These are phyloP conservation scores for Chimonanthus salicifolius DNA, from an alignment of 164 flowering plant genomes.

Conservation along the genomic window DNA sequence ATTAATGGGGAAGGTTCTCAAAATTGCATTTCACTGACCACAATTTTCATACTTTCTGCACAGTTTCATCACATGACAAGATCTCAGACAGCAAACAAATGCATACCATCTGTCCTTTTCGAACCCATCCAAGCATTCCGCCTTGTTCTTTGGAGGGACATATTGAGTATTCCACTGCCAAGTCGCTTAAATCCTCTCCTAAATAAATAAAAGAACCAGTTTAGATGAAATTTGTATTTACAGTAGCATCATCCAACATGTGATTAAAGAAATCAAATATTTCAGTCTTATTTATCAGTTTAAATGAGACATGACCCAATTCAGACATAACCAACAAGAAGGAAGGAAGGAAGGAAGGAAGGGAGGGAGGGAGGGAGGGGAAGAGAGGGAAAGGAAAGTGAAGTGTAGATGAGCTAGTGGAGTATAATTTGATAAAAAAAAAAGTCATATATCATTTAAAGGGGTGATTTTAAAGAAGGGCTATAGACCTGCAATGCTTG, in stretches of 20 bases:
- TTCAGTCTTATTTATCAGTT: neutral
- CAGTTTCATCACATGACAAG: neutral
- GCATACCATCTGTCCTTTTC: conserved; percentile 89
- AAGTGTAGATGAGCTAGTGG: neutral
- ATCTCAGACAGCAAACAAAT: neutral
- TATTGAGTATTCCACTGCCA: conserved; percentile 74
- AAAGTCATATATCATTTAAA: too few species aligned
- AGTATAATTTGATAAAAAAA: too few species aligned
- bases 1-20: too few species aligned
- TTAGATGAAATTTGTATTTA: neutral
- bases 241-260: conserved; percentile 6
- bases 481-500: too few species aligned
- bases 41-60: neutral
- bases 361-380: neutral
- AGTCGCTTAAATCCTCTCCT: conserved; percentile 88
- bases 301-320: neutral
- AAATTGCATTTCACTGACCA: too few species aligned
- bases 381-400: neutral
- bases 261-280: neutral
- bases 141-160: conserved; percentile 87
- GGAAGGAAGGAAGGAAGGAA: neutral
- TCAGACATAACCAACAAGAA: neutral
- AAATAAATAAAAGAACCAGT: conserved; percentile 10
- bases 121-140: conserved; percentile 96
- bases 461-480: too few species aligned